Evolutionary conservation across 257 asterid genomes (phyloP).

Genomic region (Striga asiatica): DNA sequence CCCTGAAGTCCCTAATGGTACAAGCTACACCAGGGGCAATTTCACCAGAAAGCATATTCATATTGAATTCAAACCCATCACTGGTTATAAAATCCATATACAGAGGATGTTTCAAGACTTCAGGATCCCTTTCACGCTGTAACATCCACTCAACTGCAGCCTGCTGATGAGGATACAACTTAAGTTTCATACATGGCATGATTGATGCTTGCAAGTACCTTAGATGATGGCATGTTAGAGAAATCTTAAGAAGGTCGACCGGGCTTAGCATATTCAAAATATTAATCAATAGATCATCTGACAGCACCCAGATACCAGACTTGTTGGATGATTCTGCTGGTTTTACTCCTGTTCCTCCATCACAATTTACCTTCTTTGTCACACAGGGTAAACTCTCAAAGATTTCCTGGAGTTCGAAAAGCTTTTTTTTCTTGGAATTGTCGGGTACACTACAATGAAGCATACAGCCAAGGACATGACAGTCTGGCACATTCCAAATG

Average conservation of each 20-base stretch:
- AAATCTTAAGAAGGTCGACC: conserved; percentile 55
- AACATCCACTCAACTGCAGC: conserved; percentile 98
- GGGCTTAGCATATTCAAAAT: conserved; percentile 52
- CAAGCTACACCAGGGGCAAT: conserved; percentile 46
- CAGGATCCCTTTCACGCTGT: conserved; percentile 59
- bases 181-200: conserved; percentile 94
- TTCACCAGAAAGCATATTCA: conserved; percentile 74
- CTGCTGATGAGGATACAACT: conserved; percentile 89
- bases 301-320: conserved; percentile 55
- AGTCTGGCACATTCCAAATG: conserved; percentile 65
- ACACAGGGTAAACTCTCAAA: conserved; percentile 72
- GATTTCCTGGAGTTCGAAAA: conserved; percentile 84
- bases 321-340: conserved; percentile 40
- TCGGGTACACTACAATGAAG: conserved; percentile 50
- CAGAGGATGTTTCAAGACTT: conserved; percentile 60
- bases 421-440: conserved; percentile 55
- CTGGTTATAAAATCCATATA: conserved; percentile 49
- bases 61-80: conserved; percentile 59
- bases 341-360: conserved; percentile 31
- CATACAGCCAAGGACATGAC: conserved; percentile 69
- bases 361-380: conserved; percentile 33
- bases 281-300: conserved; percentile 65
- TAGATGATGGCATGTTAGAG: conserved; percentile 72
- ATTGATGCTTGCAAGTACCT: conserved; percentile 61
- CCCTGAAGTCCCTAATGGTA: conserved; percentile 57